Conservation (phyloP, 306 rosid species). For the Macrotyloma uniflorum region DNA sequence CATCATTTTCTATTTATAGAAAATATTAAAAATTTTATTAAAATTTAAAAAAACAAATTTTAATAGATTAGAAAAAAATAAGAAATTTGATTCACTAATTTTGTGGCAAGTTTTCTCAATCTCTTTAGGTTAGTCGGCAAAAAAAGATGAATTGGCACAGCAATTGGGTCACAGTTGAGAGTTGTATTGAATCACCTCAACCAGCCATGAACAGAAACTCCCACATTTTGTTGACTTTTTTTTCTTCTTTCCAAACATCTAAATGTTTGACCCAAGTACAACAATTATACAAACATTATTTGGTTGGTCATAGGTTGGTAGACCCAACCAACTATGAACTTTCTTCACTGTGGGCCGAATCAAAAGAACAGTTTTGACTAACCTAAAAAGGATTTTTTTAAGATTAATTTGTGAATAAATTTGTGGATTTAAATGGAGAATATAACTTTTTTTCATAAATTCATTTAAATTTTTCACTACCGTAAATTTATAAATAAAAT, state of each 20-base stretch:
- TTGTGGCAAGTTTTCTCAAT: too few species aligned
- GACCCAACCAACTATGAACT: not conserved
- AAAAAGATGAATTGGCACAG: not conserved
- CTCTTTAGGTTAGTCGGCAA: too few species aligned
- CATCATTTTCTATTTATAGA: too few species aligned
- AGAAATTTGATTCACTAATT: too few species aligned
- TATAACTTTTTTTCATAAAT: too few species aligned
- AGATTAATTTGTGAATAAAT: too few species aligned
- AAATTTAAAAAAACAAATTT: too few species aligned
- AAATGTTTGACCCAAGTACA: not conserved
- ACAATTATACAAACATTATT: not conserved
- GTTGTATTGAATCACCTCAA: not conserved
- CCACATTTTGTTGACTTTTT: not conserved
- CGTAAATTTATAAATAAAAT: too few species aligned
- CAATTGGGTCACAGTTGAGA: not conserved
- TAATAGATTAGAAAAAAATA: too few species aligned
- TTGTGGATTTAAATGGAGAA: too few species aligned
- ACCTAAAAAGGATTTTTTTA: not conserved
- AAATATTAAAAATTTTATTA: too few species aligned
- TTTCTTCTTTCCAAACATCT: not conserved
- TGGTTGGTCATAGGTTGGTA: not conserved
- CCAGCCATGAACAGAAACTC: not conserved
- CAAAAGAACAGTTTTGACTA: not conserved
- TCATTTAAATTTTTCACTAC: too few species aligned
- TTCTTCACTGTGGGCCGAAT: not conserved